These are phyloP conservation scores for Davidsoniella virescens DNA, from an alignment of 2,329 filamentous ascomycete species.

Conservation along the genomic window DNA sequence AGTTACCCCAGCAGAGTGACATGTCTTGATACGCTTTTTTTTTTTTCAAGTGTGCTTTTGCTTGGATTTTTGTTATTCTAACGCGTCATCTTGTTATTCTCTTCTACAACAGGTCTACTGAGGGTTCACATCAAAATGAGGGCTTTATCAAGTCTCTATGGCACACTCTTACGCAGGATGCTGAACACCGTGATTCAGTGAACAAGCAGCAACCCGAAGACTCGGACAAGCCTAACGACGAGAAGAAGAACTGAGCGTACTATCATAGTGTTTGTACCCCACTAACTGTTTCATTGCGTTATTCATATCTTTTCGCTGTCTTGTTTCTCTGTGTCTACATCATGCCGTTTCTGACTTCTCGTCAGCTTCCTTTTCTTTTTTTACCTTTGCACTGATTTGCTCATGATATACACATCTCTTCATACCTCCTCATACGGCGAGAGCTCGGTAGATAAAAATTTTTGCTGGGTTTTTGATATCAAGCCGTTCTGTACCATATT, in stretches of 20 bases:
- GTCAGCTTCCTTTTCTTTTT: background rate
- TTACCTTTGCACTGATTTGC: background rate
- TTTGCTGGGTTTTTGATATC: too few species aligned
- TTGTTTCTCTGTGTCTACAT: background rate
- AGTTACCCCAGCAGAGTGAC: slow-evolving; percentile 18
- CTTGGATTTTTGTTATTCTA: background rate
- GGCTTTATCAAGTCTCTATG: slow-evolving; percentile 87
- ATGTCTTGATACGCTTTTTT: background rate
- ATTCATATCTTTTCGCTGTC: background rate
- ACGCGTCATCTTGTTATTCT: background rate
- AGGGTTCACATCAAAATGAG: slow-evolving; percentile 52
- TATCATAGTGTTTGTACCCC: background rate
- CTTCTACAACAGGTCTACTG: background rate
- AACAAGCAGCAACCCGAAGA: slow-evolving; percentile 16
- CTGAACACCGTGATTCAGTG: slow-evolving; percentile 29
- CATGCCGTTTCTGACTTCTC: background rate
- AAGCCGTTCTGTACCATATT: slow-evolving; percentile 3
- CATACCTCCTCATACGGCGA: background rate
- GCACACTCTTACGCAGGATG: slow-evolving; percentile 77
- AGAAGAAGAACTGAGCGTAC: slow-evolving; percentile 11
- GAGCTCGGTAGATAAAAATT: too few species aligned
- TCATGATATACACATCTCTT: slow-evolving; percentile 7
- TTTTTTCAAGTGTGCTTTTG: background rate
- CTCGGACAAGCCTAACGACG: slow-evolving; percentile 15
- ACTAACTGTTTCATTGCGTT: background rate